Evolutionary conservation across 1,284 basidiomycete genomes (phyloP).

Genomic region (Naganishia albida): DNA sequence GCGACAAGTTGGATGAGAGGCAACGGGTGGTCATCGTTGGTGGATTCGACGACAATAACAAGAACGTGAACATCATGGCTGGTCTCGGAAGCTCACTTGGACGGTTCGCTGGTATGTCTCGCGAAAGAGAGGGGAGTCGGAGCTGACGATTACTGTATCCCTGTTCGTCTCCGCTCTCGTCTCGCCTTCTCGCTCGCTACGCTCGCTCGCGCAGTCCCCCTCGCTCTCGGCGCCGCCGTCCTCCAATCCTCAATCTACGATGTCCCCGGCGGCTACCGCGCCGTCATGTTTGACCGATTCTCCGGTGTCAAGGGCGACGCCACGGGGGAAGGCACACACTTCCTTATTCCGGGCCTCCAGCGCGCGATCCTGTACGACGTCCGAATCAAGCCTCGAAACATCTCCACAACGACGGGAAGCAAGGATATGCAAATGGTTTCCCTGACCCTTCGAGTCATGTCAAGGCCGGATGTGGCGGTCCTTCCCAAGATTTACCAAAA

Average conservation of each 20-base stretch:
- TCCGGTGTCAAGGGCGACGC: slow-evolving; percentile 86
- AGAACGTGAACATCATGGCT: slow-evolving; percentile 8
- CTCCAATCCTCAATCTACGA: slow-evolving; percentile 84
- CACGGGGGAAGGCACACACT: slow-evolving; percentile 91
- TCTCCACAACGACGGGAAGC: slow-evolving; percentile 92
- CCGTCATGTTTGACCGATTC: slow-evolving; percentile 98
- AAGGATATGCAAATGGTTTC: slow-evolving; percentile 98
- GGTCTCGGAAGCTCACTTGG: slow-evolving; percentile 29
- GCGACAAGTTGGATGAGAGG: neutral
- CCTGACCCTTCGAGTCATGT: slow-evolving; percentile 92
- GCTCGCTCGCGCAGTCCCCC: slow-evolving; percentile 62
- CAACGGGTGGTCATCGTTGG: neutral
- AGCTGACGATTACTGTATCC: neutral
- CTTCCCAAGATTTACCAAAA: slow-evolving; percentile 93
- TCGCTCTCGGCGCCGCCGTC: slow-evolving; percentile 67
- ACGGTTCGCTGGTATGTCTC: slow-evolving; percentile 29
- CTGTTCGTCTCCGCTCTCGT: neutral
- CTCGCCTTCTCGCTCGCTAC: neutral
- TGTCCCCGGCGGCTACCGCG: slow-evolving; percentile 83
- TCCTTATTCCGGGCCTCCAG: slow-evolving; percentile 92
- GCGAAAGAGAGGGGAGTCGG: too few species aligned
- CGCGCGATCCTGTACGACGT: slow-evolving; percentile 96
- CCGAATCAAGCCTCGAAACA: slow-evolving; percentile 97
- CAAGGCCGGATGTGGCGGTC: slow-evolving; percentile 84
- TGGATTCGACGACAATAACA: too few species aligned